Percentiles rank a stretch among this genome's conserved stretches.
phyloP scores from a whole-genome alignment of 2,329 filamentous ascomycete species.

The Cladorrhinum sp. region DNA sequence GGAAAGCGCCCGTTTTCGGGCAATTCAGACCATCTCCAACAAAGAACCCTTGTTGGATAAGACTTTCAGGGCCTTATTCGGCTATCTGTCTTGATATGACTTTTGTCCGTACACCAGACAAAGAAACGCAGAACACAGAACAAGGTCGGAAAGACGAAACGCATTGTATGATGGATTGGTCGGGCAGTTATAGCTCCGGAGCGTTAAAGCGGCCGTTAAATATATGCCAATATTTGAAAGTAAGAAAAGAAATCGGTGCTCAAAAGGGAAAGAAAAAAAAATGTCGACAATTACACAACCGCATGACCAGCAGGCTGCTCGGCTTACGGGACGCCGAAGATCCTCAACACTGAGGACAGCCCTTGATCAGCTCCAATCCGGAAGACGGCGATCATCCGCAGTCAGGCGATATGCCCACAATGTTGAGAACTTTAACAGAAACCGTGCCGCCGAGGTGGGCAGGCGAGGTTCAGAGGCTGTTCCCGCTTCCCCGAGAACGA shows the following conservation, averaged over 20 bases:
- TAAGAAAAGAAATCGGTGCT: background rate
- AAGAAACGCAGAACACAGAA: background rate
- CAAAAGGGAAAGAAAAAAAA: background rate
- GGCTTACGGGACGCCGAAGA: background rate
- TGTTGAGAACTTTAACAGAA: conserved; percentile 12
- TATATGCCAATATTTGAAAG: background rate
- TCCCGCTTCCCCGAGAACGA: background rate
- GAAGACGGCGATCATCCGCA: conserved; percentile 10
- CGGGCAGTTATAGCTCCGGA: background rate
- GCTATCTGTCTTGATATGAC: background rate
- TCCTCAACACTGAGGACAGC: background rate
- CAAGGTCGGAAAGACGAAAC: background rate
- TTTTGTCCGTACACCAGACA: background rate
- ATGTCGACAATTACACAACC: conserved; percentile 6
- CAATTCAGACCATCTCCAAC: background rate
- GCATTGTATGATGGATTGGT: background rate
- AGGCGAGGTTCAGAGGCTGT: background rate
- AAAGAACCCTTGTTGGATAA: conserved; percentile 4
- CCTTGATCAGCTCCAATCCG: background rate
- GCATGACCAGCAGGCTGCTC: background rate
- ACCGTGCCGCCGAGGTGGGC: conserved; percentile 1
- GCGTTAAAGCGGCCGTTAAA: too few species aligned
- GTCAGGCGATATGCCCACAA: conserved; percentile 2
- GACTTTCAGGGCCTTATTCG: background rate
- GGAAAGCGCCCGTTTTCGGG: conserved; percentile 11